These are phyloP conservation scores for Fusarium guadeloupense DNA, from an alignment of 2,329 filamentous ascomycete species.

Conservation along the genomic window DNA sequence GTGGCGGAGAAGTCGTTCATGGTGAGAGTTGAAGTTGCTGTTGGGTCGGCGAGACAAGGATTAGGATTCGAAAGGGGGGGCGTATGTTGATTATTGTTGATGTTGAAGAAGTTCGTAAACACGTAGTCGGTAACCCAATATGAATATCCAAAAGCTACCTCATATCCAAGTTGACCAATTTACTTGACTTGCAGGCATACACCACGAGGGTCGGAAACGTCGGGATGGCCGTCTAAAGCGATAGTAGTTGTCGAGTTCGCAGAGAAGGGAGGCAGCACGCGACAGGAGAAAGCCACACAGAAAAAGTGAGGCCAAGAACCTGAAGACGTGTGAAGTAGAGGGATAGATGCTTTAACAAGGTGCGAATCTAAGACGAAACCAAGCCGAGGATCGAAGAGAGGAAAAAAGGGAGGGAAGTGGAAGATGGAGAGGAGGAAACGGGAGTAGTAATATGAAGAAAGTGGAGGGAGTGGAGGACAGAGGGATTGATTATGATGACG, in stretches of 20 bases:
- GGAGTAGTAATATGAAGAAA: conserved; percentile 39
- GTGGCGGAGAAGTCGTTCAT: conserved; percentile 54
- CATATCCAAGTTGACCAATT: conserved; percentile 46
- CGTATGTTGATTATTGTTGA: conserved; percentile 14
- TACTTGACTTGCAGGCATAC: conserved; percentile 36
- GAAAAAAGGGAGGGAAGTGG: conserved; percentile 23
- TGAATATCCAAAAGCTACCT: conserved; percentile 50
- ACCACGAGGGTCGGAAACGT: conserved; percentile 30
- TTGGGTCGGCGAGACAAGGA: conserved; percentile 14
- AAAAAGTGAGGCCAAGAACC: conserved; percentile 22
- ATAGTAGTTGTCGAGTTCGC: conserved; percentile 35
- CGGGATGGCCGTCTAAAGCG: conserved; percentile 35
- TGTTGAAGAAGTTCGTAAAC: conserved; percentile 28
- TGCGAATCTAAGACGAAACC: conserved; percentile 33
- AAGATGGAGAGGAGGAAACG: conserved; percentile 35
- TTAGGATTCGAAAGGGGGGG: conserved; percentile 2
- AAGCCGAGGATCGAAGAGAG: conserved; percentile 36
- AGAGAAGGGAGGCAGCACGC: conserved; percentile 39
- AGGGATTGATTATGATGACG: conserved; percentile 43
- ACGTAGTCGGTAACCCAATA: conserved; percentile 41
- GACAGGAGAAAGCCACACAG: conserved; percentile 42
- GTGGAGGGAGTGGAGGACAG: conserved; percentile 39
- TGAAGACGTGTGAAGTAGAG: conserved; percentile 21
- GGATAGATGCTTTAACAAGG: conserved; percentile 32
- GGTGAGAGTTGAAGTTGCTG: conserved; percentile 26